These are phyloP conservation scores for Alternaria metachromatica DNA, from an alignment of 2,329 filamentous ascomycete species.

Conservation along the genomic window DNA sequence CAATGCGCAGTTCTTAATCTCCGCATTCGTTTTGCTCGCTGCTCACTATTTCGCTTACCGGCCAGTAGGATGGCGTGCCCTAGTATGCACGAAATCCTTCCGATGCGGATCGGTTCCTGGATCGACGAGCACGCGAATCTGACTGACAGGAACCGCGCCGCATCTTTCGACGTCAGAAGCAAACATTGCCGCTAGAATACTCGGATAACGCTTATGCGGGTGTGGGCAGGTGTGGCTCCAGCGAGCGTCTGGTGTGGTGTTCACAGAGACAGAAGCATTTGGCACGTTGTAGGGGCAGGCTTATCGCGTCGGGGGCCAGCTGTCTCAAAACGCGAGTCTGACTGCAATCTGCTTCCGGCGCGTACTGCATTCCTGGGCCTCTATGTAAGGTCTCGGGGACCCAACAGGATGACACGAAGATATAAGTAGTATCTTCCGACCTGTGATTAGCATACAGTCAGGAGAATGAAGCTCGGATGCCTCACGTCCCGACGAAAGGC, in stretches of 20 bases:
- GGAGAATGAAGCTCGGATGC: neutral
- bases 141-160: neutral
- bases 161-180: neutral
- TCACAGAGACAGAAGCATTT: neutral
- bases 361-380: neutral
- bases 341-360: neutral
- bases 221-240: neutral
- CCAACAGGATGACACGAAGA: neutral
- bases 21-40: constrained; percentile 14
- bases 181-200: neutral
- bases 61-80: constrained; percentile 14
- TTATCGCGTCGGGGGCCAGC: neutral
- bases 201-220: neutral
- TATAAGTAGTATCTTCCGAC: neutral
- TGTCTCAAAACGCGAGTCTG: neutral
- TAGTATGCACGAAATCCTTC: constrained; percentile 14
- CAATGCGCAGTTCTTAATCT: constrained; percentile 22
- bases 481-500: neutral
- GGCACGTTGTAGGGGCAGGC: neutral
- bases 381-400: neutral
- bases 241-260: neutral
- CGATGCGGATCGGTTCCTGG: constrained; percentile 15
- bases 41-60: constrained; percentile 26
- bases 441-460: neutral
- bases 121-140: constrained; percentile 1